A percentile compares a stretch with the other conserved stretches of the same genome.
Conservation (phyloP, 805 yeast genomes). For the Yarrowia sp. region DNA sequence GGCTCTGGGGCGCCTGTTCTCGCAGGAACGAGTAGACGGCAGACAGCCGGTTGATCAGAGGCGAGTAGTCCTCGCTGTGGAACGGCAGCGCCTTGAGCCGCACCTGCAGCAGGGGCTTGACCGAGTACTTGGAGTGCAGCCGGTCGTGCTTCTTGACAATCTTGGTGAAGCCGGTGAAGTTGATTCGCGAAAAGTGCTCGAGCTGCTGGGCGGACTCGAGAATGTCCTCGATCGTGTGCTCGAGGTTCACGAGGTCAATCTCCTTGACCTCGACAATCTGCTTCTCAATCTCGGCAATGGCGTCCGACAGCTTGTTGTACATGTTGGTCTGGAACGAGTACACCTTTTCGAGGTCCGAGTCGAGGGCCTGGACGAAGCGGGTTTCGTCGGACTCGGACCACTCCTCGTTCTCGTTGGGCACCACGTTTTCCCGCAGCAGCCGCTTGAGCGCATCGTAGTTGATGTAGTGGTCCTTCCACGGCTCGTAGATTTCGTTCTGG, state of each 20-base stretch:
- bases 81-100: slow-evolving; percentile 87
- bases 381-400: slow-evolving; percentile 90
- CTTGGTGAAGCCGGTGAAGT: slow-evolving; percentile 93
- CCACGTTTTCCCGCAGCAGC: slow-evolving; percentile 65
- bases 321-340: slow-evolving; percentile 80
- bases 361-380: slow-evolving; percentile 75
- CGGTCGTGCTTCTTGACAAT: slow-evolving; percentile 97
- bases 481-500: slow-evolving; percentile 79
- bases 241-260: slow-evolving; percentile 64
- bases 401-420: slow-evolving; percentile 50
- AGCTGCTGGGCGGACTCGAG: slow-evolving; percentile 80
- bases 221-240: slow-evolving; percentile 72
- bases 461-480: slow-evolving; percentile 92
- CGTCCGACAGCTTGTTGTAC: slow-evolving; percentile 70
- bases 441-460: slow-evolving; percentile 89
- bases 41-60: slow-evolving; percentile 79
- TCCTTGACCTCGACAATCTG: slow-evolving; percentile 55
- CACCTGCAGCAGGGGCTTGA: slow-evolving; percentile 85
- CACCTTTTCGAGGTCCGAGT: slow-evolving; percentile 88
- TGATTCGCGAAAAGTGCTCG: slow-evolving; percentile 87
- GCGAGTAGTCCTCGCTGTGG: slow-evolving; percentile 94
- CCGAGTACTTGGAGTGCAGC: slow-evolving; percentile 85
- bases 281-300: slow-evolving; percentile 68
- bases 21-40: slow-evolving; percentile 80
- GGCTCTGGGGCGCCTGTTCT: slow-evolving; percentile 62